Conservation (phyloP, 2,329 filamentous ascomycete genomes). For the Calonectria leucothoes region DNA sequence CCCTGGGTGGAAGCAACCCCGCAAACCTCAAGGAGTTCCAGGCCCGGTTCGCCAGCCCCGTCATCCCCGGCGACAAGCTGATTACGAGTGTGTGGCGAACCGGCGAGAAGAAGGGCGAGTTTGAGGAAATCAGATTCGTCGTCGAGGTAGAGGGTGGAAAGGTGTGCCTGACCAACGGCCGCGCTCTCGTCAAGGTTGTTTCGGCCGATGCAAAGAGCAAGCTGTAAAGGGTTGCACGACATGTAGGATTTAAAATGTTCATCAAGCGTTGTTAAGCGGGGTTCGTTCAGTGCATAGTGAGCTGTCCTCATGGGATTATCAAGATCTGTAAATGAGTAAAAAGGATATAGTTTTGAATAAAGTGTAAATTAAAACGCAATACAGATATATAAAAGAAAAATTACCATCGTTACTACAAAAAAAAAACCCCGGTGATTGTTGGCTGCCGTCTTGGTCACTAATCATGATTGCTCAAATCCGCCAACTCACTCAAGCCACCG, state of each 20-base stretch:
- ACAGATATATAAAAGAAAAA: neutral
- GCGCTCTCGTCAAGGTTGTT: constrained; percentile 78
- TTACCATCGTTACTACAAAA: neutral
- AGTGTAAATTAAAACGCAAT: neutral
- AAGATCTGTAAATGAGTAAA: neutral
- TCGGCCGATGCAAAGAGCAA: constrained; percentile 66
- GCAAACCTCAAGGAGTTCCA: constrained; percentile 89
- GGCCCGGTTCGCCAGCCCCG: constrained; percentile 86
- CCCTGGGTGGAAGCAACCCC: constrained; percentile 81
- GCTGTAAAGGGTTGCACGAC: constrained; percentile 54
- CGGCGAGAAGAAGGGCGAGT: constrained; percentile 72
- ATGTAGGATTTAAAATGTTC: neutral
- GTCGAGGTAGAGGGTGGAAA: constrained; percentile 84
- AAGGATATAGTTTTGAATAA: neutral
- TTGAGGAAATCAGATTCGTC: constrained; percentile 86
- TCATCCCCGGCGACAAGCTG: constrained; percentile 85
- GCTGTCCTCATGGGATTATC: neutral
- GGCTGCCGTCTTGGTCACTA: neutral
- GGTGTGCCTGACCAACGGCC: constrained; percentile 87
- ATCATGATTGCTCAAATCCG: neutral
- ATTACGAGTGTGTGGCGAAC: constrained; percentile 85
- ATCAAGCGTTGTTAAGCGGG: neutral
- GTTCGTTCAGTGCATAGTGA: constrained; percentile 1
- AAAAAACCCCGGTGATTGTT: neutral
- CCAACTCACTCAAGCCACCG: constrained; percentile 2